These are phyloP conservation scores for Apocynum venetum DNA, from an alignment of 257 asterid species.

Conservation along the genomic window DNA sequence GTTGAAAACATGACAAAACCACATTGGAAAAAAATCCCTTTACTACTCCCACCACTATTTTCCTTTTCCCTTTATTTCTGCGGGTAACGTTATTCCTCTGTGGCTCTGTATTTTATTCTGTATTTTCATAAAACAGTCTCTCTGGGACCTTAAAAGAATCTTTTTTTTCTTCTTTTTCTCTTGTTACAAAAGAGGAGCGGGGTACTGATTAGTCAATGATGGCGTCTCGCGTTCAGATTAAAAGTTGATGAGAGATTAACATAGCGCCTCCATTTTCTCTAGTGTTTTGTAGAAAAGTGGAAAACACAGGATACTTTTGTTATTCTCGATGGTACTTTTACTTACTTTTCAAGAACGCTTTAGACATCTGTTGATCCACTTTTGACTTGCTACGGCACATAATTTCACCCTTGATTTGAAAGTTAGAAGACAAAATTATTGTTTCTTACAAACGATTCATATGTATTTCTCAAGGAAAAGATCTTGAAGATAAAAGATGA, in stretches of 20 bases:
- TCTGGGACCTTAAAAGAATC: not conserved
- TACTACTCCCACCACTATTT: too few relatives aligned
- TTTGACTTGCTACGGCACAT: slow-evolving; percentile 44
- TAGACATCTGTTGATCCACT: slow-evolving; percentile 35
- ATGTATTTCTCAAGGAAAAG: not conserved
- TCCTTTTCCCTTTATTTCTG: not conserved
- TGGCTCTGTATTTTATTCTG: not conserved
- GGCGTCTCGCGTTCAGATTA: slow-evolving; percentile 26
- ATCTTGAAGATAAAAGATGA: not conserved
- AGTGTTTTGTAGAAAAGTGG: slow-evolving; percentile 26
- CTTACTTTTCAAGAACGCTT: slow-evolving; percentile 48
- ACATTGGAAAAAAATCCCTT: too few relatives aligned
- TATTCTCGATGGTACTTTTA: slow-evolving; percentile 52
- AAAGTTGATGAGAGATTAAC: slow-evolving; percentile 20
- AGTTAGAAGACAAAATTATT: not conserved
- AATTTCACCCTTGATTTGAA: not conserved
- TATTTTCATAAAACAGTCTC: not conserved
- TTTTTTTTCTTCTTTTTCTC: not conserved
- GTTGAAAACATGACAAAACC: too few relatives aligned
- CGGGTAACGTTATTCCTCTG: not conserved
- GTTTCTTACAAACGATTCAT: not conserved
- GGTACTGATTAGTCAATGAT: slow-evolving; percentile 59
- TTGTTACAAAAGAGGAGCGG: not conserved
- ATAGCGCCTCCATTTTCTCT: slow-evolving; percentile 23
- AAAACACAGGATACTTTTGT: slow-evolving; percentile 49